phyloP scores from a whole-genome alignment of 176 grass and related monocot species.

The Aegilops tauschii region DNA sequence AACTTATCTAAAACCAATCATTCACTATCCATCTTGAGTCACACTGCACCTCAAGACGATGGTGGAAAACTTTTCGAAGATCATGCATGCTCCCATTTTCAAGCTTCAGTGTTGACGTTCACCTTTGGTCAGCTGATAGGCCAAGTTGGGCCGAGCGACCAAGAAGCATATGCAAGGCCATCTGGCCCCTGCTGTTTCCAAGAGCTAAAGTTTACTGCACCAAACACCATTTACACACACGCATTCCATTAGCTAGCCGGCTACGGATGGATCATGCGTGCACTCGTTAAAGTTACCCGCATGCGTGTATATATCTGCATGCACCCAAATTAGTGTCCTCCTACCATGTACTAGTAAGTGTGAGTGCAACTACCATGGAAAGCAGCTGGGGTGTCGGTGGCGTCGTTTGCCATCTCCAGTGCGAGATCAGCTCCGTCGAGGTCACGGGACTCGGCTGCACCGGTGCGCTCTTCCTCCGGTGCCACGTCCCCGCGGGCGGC shows the following conservation, averaged over 20 bases:
- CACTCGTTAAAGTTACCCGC: conserved; percentile 18
- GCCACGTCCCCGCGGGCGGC: conserved; percentile 34
- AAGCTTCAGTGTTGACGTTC: background rate
- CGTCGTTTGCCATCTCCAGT: conserved; percentile 19
- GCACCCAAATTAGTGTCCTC: background rate
- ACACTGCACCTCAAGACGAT: background rate
- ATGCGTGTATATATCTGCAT: background rate
- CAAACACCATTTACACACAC: background rate
- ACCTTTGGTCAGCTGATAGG: conserved; percentile 39
- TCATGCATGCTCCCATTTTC: background rate
- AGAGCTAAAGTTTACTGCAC: conserved; percentile 39
- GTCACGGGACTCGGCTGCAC: conserved; percentile 2
- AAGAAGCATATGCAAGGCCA: conserved; percentile 4
- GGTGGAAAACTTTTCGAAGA: background rate
- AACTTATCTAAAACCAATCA: background rate
- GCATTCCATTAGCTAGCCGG: background rate
- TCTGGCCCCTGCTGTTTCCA: conserved; percentile 18
- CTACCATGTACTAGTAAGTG: background rate
- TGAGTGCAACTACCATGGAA: conserved; percentile 4
- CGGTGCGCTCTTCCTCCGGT: conserved; percentile 33
- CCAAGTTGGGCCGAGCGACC: background rate
- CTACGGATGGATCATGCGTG: background rate
- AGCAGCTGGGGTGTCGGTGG: background rate
- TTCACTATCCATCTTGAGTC: background rate
- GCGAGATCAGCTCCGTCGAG: conserved; percentile 28